Base-by-base conservation (phyloP, 2,329 filamentous ascomycete genomes). In the Fusarium nisikadoi region DNA sequence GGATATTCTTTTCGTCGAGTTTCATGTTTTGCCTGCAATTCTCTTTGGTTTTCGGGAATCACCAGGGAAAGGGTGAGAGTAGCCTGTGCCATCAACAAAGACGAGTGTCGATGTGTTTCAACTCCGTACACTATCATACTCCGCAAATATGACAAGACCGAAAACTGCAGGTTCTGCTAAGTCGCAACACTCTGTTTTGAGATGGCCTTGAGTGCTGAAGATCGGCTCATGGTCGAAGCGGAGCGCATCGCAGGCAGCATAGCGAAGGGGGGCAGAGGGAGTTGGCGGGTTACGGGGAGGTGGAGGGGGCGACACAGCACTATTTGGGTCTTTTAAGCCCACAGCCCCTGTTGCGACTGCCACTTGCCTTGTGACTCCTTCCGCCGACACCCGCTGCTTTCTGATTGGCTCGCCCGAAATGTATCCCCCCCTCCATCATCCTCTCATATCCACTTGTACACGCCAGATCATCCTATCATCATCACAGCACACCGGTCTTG, bases 321-420 rank as follows among this genome's bases (percentile, higher is more conserved):
- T 87, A 86, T 88, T 87, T 88, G 86, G 86, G 81, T 84, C 82
- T 84, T 86, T 88, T 87, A 87, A 86, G 82, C 76, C 79, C 80
- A 76, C 79, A 55, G 65, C 71, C 74, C 75, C 75, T 78, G 76
- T 63, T 59, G 62, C 59, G 65, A 72, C 53, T 57, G 59, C 65
- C 62, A 71, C 58, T 65, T 56, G 54, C 58, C 70, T 73, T 68
- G 65, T 73, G 63, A 70, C 72, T 72, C 70, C 65, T 70, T 60
- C 69, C 70, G 60, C 65, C 66, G 62, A 49, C 56, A 27, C 42
- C 63, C 50, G 47, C 46, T 45, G 39, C 39, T 38, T 50, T 65
- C 63, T 76, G 69, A 77, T 78, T 78, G 76, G 75, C 49, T 45
- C 27, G 47, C 46, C 29, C 52, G 41, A 54, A 49, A 46, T 54